Conservation (phyloP, 495 filamentous ascomycete species). For the Opeltia flavorubescens region DNA sequence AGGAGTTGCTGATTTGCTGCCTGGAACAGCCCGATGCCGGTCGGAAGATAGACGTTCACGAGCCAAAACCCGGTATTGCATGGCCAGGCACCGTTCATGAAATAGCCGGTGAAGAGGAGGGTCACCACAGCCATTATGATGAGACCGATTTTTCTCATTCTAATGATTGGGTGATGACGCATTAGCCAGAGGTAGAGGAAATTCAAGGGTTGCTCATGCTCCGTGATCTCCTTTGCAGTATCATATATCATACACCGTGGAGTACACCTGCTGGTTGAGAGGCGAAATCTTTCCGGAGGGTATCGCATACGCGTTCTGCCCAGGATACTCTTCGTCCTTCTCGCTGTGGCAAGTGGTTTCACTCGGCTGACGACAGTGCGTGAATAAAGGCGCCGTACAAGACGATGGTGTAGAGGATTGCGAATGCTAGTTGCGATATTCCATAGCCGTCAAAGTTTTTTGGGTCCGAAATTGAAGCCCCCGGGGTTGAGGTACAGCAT, state of each 20-base stretch:
- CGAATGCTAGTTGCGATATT: conserved; percentile 7
- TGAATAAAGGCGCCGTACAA: conserved; percentile 36
- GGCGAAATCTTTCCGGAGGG: too few species aligned
- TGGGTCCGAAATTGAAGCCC: conserved; percentile 6
- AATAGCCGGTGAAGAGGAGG: conserved; percentile 41
- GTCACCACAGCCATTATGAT: conserved; percentile 42
- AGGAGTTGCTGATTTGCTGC: conserved; percentile 51
- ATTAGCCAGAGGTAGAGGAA: conserved; percentile 38
- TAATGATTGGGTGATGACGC: conserved; percentile 43
- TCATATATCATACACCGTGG: too few species aligned
- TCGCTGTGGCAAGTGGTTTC: too few species aligned
- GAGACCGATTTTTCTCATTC: conserved; percentile 45
- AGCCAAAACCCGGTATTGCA: conserved; percentile 52
- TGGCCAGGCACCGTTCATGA: conserved; percentile 41
- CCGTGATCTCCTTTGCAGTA: too few species aligned
- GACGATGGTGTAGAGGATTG: conserved; percentile 4
- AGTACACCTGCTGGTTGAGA: too few species aligned
- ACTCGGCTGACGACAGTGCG: too few species aligned
- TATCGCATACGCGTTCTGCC: too few species aligned
- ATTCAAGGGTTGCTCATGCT: too few species aligned
- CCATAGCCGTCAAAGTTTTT: conserved; percentile 7
- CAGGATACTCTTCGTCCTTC: too few species aligned
- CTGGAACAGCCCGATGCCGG: conserved; percentile 56
- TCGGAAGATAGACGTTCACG: conserved; percentile 55
- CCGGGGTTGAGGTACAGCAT: conserved; percentile 7